phyloP scores from a whole-genome alignment of 1,284 basidiomycete genomes.

The Cystobasidium slooffiae region DNA sequence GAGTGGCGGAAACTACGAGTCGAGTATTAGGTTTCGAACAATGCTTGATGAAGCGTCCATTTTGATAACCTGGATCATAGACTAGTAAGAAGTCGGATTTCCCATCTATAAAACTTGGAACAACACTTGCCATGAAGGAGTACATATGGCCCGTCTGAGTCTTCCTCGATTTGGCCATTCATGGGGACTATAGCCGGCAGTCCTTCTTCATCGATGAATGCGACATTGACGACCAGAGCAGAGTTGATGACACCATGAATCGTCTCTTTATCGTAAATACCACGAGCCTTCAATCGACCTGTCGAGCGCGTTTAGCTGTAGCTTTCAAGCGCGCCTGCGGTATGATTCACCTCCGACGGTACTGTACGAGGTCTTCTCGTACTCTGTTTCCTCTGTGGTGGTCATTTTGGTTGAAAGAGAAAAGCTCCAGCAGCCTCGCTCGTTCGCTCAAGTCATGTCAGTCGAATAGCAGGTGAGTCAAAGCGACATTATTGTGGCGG shows the following conservation, averaged over 20 bases:
- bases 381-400: slow-evolving; percentile 1
- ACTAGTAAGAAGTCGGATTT: neutral
- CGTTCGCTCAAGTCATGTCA: neutral
- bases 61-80: slow-evolving; percentile 14
- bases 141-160: slow-evolving; percentile 48
- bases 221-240: slow-evolving; percentile 51
- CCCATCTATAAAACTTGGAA: too few relatives aligned
- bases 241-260: slow-evolving; percentile 49
- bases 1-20: slow-evolving; percentile 24
- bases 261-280: slow-evolving; percentile 39
- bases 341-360: slow-evolving; percentile 23
- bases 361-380: slow-evolving; percentile 26
- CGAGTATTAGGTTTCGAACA: slow-evolving; percentile 32
- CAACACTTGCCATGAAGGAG: slow-evolving; percentile 50
- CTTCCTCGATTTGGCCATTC: slow-evolving; percentile 50
- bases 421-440: neutral
- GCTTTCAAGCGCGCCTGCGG: neutral
- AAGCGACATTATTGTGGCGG: too few relatives aligned
- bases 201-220: slow-evolving; percentile 51
- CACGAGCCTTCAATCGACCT: slow-evolving; percentile 30
- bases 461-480: neutral
- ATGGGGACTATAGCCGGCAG: slow-evolving; percentile 54
- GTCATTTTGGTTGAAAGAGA: neutral
- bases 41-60: slow-evolving; percentile 34
- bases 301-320: neutral